Evolutionary conservation across 1,139 yeast species (phyloP).

Genomic region (Taphrina confusa): DNA sequence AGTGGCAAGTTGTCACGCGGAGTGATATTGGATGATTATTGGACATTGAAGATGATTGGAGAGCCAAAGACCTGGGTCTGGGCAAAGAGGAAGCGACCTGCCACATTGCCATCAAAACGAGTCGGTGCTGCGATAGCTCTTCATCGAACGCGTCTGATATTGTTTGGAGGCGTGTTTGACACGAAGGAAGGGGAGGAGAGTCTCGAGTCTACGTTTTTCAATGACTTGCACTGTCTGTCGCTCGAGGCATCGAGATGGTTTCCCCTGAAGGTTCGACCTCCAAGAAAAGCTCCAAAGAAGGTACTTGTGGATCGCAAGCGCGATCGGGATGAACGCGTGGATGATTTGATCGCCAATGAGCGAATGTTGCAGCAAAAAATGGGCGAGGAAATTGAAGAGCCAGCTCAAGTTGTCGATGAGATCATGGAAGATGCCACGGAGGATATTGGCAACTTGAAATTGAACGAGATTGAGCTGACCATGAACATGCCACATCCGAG

Average conservation of each 20-base stretch:
- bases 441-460: slow-evolving; percentile 55
- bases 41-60: slow-evolving; percentile 84
- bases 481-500: slow-evolving; percentile 31
- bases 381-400: slow-evolving; percentile 60
- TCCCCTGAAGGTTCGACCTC: slow-evolving; percentile 65
- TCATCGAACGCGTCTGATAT: slow-evolving; percentile 88
- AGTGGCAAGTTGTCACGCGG: slow-evolving; percentile 88
- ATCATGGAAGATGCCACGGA: slow-evolving; percentile 46
- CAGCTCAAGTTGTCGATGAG: slow-evolving; percentile 57
- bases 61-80: slow-evolving; percentile 74
- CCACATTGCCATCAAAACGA: slow-evolving; percentile 72
- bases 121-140: slow-evolving; percentile 91
- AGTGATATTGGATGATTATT: slow-evolving; percentile 81
- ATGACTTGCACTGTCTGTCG: slow-evolving; percentile 78
- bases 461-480: slow-evolving; percentile 51
- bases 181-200: slow-evolving; percentile 93
- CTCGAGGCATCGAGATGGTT: slow-evolving; percentile 89
- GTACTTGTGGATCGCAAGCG: slow-evolving; percentile 48
- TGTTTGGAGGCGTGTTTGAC: slow-evolving; percentile 96
- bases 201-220: slow-evolving; percentile 79
- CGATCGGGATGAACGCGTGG: slow-evolving; percentile 24
- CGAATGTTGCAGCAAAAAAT: slow-evolving; percentile 68
- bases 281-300: slow-evolving; percentile 51
- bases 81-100: slow-evolving; percentile 87
- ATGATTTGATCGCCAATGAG: slow-evolving; percentile 32